These are phyloP conservation scores for Sugiyamaella xylanicola DNA, from an alignment of 1,139 yeast genomes.

Conservation along the genomic window DNA sequence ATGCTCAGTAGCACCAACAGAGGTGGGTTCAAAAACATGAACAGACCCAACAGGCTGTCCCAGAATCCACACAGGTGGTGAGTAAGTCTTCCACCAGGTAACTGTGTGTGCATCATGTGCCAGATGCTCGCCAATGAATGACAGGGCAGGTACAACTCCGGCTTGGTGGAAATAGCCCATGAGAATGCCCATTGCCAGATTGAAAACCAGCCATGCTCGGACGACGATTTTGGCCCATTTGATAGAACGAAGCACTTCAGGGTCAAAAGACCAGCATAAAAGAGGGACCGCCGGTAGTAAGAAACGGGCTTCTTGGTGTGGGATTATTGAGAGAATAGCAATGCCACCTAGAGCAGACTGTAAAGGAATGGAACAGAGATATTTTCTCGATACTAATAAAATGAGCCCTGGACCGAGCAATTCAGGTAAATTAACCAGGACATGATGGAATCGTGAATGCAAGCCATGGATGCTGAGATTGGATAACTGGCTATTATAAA, in stretches of 20 bases:
- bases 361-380: slow-evolving; percentile 43
- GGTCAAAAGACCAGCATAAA: slow-evolving; percentile 62
- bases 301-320: slow-evolving; percentile 92
- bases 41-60: slow-evolving; percentile 45
- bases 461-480: slow-evolving; percentile 80
- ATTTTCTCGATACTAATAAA: slow-evolving; percentile 43
- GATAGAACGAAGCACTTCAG: slow-evolving; percentile 30
- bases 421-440: slow-evolving; percentile 74
- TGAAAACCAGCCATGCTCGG: slow-evolving; percentile 65
- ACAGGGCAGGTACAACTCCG: slow-evolving; percentile 75
- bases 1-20: slow-evolving; percentile 33
- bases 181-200: slow-evolving; percentile 56
- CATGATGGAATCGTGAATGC: slow-evolving; percentile 76
- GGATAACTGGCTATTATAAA: slow-evolving; percentile 61
- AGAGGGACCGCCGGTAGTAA: slow-evolving; percentile 77
- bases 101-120: slow-evolving; percentile 30
- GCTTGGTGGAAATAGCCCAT: slow-evolving; percentile 90
- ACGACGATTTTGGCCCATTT: slow-evolving; percentile 38
- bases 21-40: slow-evolving; percentile 30
- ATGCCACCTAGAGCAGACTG: slow-evolving; percentile 66
- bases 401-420: slow-evolving; percentile 75
- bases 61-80: slow-evolving; percentile 89
- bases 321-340: slow-evolving; percentile 62
- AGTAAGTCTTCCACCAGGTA: slow-evolving; percentile 89
- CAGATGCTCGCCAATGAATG: slow-evolving; percentile 42